Base-by-base conservation (phyloP, 108 stramenopile genomes). In the Discostella stelligeroides region DNA sequence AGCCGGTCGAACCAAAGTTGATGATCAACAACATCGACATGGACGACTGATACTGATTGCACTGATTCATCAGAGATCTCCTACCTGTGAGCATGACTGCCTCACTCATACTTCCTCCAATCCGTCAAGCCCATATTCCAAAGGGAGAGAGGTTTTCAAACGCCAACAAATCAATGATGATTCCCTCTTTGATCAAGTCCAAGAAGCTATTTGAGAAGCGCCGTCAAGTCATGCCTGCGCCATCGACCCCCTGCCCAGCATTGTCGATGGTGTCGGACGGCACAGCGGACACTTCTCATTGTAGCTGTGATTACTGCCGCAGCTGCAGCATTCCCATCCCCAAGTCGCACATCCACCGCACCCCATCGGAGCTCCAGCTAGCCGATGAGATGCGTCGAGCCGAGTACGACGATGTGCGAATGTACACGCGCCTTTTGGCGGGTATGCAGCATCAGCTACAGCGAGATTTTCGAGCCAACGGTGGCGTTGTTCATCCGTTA, bases 361-460 rank as follows among this genome's bases (percentile, higher is more conserved):
- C 78, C 39, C 78, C 64, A 6, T 72, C 70, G 23, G 78, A 79
- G 28, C 78, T 79, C 17, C 70, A 71, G 38, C 48, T 79, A 12
- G 78, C 70, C 24, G 69, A 79, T 40, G 66, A 72, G 40, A 45
- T 55, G 15, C 57, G 48, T 28, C 70, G 57, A 38, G 76, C 76
- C 56, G 76, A 78, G 23, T 78, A 66, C 76, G 45, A 58, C 47
- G 76, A 78, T 37, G 60, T 65, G 3, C 70, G 68, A 37, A 78
- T 78, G 76, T 78, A 78, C 59, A 69, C 76, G 27, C 76, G 76
- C 21, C 63, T 78, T 23, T 55, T 78, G 17, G 48, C 30, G 43
- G 76, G 76, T 15, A 78, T 78, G 76, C 58, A 57, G 18, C 2
- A 14, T 29, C 63, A 78, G 40, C 25, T 56, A 27, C 25, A 29